Percentiles rank a stretch among this genome's conserved stretches.
Conservation (phyloP, 1,139 yeast species). For the Wickerhamiella infanticola region DNA sequence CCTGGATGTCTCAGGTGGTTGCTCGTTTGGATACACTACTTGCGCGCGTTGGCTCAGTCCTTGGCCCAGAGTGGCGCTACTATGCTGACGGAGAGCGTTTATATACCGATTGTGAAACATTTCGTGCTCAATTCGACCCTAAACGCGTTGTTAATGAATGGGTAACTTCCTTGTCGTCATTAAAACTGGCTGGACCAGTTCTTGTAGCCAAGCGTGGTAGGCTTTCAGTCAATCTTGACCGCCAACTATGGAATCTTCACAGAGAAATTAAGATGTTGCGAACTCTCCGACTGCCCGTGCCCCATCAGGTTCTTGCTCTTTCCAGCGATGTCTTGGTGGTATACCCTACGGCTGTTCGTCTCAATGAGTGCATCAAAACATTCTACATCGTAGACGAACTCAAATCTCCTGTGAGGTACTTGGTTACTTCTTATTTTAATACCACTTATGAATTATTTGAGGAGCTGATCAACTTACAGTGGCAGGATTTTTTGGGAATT, state of each 20-base stretch:
- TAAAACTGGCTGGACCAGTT: conserved; percentile 26
- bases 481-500: conserved; percentile 35
- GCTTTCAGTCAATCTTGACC: conserved; percentile 37
- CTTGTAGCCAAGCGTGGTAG: conserved; percentile 24
- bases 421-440: conserved; percentile 30
- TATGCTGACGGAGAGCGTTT: conserved; percentile 62
- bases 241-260: conserved; percentile 30
- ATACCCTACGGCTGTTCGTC: conserved; percentile 42
- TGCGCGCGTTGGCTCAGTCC: conserved; percentile 33
- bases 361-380: conserved; percentile 36
- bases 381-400: conserved; percentile 13
- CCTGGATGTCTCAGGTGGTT: conserved; percentile 38
- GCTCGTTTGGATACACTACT: conserved; percentile 29
- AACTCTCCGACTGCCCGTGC: conserved; percentile 43
- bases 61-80: conserved; percentile 63
- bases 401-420: conserved; percentile 17
- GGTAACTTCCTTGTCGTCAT: conserved; percentile 9
- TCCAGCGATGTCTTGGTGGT: conserved; percentile 35
- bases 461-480: conserved; percentile 28
- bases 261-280: conserved; percentile 41
- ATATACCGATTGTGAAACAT: conserved; percentile 32
- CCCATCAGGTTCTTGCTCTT: conserved; percentile 32
- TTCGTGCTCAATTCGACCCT: conserved; percentile 36
- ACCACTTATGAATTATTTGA: conserved; percentile 23
- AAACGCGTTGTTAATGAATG: conserved; percentile 13